A percentile compares a stretch with the other conserved stretches of the same genome.
phyloP scores from a whole-genome alignment of 192 early-diverging fungal species.

The Coemansia sp. region DNA sequence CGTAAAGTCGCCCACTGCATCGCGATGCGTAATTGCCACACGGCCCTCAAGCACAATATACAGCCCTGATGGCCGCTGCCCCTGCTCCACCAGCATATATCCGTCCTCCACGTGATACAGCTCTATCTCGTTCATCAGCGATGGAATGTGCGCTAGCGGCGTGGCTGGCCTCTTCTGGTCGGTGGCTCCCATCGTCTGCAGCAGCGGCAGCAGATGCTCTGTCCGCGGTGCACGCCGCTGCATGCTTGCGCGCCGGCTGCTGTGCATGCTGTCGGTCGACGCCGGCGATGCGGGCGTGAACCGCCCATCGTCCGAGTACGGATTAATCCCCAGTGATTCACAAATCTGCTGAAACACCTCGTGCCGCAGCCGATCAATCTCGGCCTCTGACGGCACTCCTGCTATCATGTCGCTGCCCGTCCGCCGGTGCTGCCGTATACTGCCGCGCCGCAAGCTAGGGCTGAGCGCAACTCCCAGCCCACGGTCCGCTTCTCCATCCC shows the following conservation, averaged over 20 bases:
- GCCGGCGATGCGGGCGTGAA: slow-evolving; percentile 10
- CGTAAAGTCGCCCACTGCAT: slow-evolving; percentile 45
- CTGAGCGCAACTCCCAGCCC: neutral
- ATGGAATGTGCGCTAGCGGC: slow-evolving; percentile 36
- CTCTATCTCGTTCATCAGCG: slow-evolving; percentile 65
- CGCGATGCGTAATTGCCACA: slow-evolving; percentile 60
- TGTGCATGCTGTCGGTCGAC: slow-evolving; percentile 18
- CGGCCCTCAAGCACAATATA: slow-evolving; percentile 93
- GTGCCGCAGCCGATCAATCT: slow-evolving; percentile 36
- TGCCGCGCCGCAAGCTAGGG: neutral
- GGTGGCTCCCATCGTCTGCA: slow-evolving; percentile 29
- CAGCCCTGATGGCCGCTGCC: slow-evolving; percentile 79
- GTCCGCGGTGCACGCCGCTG: slow-evolving; percentile 33
- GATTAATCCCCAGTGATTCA: slow-evolving; percentile 37
- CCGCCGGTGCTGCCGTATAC: slow-evolving; percentile 25
- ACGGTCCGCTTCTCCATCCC: neutral
- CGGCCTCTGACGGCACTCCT: slow-evolving; percentile 15
- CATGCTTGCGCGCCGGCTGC: slow-evolving; percentile 36
- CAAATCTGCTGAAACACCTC: slow-evolving; percentile 33
- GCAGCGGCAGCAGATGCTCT: slow-evolving; percentile 39
- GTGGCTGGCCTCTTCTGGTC: slow-evolving; percentile 13
- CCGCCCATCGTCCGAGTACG: slow-evolving; percentile 31
- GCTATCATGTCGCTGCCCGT: slow-evolving; percentile 35
- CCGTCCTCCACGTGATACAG: slow-evolving; percentile 76
- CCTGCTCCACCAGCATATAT: slow-evolving; percentile 74